These are phyloP conservation scores for Rhynchospora breviuscula DNA, from an alignment of 176 grass and related monocot species.

Conservation along the genomic window DNA sequence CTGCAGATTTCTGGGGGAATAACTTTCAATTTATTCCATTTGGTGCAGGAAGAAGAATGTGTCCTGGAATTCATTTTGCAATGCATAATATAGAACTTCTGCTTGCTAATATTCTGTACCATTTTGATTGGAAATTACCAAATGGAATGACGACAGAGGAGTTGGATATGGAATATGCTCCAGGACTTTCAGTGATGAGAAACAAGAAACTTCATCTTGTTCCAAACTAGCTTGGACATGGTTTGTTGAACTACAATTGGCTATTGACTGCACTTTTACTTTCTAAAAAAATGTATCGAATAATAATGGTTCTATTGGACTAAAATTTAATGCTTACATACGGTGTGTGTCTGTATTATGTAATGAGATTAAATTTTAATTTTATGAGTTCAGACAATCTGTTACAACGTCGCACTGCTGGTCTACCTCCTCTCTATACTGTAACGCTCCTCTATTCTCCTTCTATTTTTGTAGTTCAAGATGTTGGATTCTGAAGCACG, in stretches of 20 bases:
- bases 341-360: too few relatives aligned
- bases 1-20: not conserved
- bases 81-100: constrained; percentile 26
- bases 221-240: not conserved
- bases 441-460: too few relatives aligned
- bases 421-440: too few relatives aligned
- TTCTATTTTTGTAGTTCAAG: too few relatives aligned
- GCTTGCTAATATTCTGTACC: constrained; percentile 37
- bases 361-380: too few relatives aligned
- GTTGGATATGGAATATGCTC: constrained; percentile 29
- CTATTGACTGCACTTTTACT: too few relatives aligned
- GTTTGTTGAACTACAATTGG: not conserved
- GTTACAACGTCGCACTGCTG: too few relatives aligned
- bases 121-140: constrained; percentile 36
- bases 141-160: not conserved
- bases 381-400: too few relatives aligned
- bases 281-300: too few relatives aligned
- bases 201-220: constrained; percentile 40
- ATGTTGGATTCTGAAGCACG: too few relatives aligned
- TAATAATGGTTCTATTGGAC: too few relatives aligned
- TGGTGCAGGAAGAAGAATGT: constrained; percentile 27
- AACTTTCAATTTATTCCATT: constrained; percentile 33
- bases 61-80: constrained; percentile 21
- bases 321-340: too few relatives aligned
- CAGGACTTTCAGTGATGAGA: constrained; percentile 17